Conservation (phyloP, 805 yeast species). For the Jamesozyma jinghongensis region DNA sequence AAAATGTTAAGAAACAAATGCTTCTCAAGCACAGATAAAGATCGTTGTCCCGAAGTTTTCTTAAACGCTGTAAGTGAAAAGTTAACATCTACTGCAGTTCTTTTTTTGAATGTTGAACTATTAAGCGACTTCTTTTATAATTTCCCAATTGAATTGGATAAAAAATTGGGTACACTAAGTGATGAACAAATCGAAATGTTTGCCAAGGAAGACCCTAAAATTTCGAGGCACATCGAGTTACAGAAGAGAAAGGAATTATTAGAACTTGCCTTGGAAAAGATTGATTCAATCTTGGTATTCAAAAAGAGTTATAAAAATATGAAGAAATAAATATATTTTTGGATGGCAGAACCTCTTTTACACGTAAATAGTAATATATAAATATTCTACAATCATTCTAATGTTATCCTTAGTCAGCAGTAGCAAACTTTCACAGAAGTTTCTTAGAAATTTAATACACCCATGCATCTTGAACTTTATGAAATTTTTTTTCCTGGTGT, state of each 20-base stretch:
- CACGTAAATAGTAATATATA: no score
- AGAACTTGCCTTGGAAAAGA: slow-evolving; percentile 74
- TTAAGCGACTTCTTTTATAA: slow-evolving; percentile 92
- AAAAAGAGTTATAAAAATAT: slow-evolving; percentile 28
- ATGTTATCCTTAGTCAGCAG: no score
- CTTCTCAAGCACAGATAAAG: slow-evolving; percentile 67
- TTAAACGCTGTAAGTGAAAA: slow-evolving; percentile 88
- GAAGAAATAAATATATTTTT: slow-evolving; percentile 8
- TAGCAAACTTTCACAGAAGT: no score
- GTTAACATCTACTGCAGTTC: slow-evolving; percentile 83
- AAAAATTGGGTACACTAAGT: slow-evolving; percentile 50
- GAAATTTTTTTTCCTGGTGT: no score
- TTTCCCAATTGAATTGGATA: slow-evolving; percentile 89
- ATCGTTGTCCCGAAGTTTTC: slow-evolving; percentile 90
- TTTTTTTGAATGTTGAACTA: slow-evolving; percentile 87
- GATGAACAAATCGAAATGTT: slow-evolving; percentile 75
- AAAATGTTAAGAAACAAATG: slow-evolving; percentile 69
- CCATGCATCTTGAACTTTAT: no score
- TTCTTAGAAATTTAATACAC: no score
- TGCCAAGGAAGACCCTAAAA: slow-evolving; percentile 91
- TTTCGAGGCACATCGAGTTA: slow-evolving; percentile 81
- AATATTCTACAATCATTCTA: no score
- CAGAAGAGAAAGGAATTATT: slow-evolving; percentile 88
- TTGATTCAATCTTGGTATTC: slow-evolving; percentile 47
- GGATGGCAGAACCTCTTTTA: no score